phyloP scores from a whole-genome alignment of 202 grass and related monocot genomes.

The Sporobolus alterniflorus region DNA sequence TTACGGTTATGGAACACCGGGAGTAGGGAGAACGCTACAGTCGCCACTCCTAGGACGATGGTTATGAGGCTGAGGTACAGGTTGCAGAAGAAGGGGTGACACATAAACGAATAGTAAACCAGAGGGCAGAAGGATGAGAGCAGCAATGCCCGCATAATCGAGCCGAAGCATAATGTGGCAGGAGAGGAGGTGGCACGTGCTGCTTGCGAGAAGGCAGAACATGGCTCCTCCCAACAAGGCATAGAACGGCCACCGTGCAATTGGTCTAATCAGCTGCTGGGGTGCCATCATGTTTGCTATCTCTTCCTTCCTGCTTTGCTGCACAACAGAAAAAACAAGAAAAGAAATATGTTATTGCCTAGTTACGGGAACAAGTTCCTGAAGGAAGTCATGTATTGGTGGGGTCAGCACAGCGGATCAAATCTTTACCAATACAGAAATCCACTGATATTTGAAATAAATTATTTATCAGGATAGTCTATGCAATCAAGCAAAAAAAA shows the following conservation, averaged over 20 bases:
- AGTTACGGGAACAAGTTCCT: neutral
- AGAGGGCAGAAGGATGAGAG: conserved; percentile 96
- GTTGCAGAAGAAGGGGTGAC: conserved; percentile 93
- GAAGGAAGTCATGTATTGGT: neutral
- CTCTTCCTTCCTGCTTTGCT: conserved; percentile 81
- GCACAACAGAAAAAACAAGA: conserved; percentile 32
- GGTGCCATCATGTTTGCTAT: conserved; percentile 69
- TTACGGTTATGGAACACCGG: conserved; percentile 83
- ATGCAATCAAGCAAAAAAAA: neutral
- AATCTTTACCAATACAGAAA: neutral
- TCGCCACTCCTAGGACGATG: conserved; percentile 74
- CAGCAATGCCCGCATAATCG: conserved; percentile 94
- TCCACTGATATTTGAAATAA: neutral
- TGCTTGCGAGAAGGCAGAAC: conserved; percentile 98
- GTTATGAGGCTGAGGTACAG: conserved; percentile 89
- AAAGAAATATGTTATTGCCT: neutral
- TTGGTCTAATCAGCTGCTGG: conserved; percentile 57
- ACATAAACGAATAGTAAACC: conserved; percentile 98
- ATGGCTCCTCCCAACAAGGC: conserved; percentile 90
- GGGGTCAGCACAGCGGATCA: neutral
- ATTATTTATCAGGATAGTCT: neutral
- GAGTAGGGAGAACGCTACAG: conserved; percentile 73
- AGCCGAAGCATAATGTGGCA: conserved; percentile 99
- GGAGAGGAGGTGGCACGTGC: conserved; percentile 89
- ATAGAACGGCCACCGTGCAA: conserved; percentile 87